Base-by-base conservation (phyloP, 176 grass and related monocot species). In the Carex parvula region DNA sequence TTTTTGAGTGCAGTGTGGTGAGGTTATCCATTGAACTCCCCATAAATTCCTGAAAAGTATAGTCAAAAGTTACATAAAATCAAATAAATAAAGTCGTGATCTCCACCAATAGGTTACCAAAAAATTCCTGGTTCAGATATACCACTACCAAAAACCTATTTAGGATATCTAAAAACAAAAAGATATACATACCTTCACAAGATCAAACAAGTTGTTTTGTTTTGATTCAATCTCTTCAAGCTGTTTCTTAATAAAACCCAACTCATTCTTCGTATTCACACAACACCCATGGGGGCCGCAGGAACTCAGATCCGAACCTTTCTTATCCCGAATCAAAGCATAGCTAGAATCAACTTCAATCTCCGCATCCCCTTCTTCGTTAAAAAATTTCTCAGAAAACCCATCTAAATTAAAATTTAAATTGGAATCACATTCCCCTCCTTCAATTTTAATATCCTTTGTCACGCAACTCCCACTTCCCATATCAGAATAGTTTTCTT, bases 181-280 rank as follows among this genome's bases (percentile, higher is more conserved):
- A 82, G 55, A 56, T 60, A 64, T 48, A 81, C 84, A 56, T 85
- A 99, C 96, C 91, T 99, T 89, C 69, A 99, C 61, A 41, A 95
- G 71, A 87, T 92, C 83, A 86, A 92, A 89, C 39, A 99, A 82
- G 79, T 81, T 86, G 76, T 83, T 76, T 88, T 99, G 92, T 66
- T 90, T 99, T 44, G 86, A 93, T 86, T 95, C 89, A 91, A 95
- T 99, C 29, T 95, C 93, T 66, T 85, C 59, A 87, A 99, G 91
- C 65, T 99, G 93, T 70, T 92, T 94, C 82, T 87, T 93, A 70
- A 95, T 90, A 66, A 90, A 79, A 52, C 87, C 15, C 80, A 99
- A 84, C 86, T 99, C 96, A 81, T 92, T 99, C 70, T 63, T 86
- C 10, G 87, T 70, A 88, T 87, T 89, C 68, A 90, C 24, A 81